Percentiles rank a stretch among this genome's conserved stretches.
These are phyloP conservation scores for Myriosclerotinia curreyana DNA, from an alignment of 2,329 filamentous ascomycete species.

Conservation along the genomic window DNA sequence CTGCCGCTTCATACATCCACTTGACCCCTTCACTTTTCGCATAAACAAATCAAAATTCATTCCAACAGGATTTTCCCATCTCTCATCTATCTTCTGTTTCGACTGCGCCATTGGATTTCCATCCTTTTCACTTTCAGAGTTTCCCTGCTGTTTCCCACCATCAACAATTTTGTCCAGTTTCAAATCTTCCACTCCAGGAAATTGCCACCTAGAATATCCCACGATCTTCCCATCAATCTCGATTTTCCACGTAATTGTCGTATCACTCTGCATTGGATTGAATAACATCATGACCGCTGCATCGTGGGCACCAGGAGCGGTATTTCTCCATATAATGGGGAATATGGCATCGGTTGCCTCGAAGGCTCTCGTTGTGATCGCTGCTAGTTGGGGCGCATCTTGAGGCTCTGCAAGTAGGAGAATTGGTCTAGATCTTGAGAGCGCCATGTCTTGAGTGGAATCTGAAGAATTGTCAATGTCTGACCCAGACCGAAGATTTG, in stretches of 20 bases:
- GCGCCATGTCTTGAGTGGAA: not conserved
- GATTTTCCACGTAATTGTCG: not conserved
- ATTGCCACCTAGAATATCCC: slow-evolving; percentile 3
- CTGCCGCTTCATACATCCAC: not conserved
- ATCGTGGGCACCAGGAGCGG: not conserved
- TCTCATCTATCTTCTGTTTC: not conserved
- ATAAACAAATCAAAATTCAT: slow-evolving; percentile 16
- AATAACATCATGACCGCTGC: not conserved
- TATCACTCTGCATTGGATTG: not conserved
- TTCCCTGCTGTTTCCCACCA: not conserved
- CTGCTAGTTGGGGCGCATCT: not conserved
- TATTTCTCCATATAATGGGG: not conserved
- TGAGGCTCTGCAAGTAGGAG: not conserved
- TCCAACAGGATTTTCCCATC: not conserved
- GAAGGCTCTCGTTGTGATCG: not conserved
- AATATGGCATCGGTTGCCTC: not conserved
- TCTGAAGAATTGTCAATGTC: too few relatives aligned
- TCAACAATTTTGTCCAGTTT: fast-evolving
- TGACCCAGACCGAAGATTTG: too few relatives aligned
- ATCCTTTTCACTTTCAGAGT: not conserved
- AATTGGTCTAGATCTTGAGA: not conserved
- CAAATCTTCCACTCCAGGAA: not conserved
- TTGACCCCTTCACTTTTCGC: not conserved
- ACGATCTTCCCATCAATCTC: not conserved
- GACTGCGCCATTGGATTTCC: not conserved